Base-by-base conservation (phyloP, 2,329 filamentous ascomycete genomes). In the Colletotrichum australisinense region DNA sequence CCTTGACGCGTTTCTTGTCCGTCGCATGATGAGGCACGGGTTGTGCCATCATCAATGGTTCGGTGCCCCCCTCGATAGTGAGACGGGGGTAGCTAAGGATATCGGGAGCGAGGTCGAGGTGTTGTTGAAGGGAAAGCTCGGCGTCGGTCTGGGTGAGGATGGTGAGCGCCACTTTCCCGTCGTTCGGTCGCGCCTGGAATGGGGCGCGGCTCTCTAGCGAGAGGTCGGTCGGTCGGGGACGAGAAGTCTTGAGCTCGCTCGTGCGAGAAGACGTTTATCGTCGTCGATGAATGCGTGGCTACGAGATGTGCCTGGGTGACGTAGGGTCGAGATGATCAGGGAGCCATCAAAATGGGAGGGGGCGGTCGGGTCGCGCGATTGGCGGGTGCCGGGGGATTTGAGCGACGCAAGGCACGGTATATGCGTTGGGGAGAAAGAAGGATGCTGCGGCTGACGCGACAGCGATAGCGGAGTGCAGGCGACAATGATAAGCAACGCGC, bases 1-100 rank as follows among this genome's bases (percentile, higher is more conserved):
- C 97, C 88, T 99, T 99, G 84, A 98, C 97, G 88, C 97, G 90
- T 83, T 90, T 91, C 85, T 88, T 91, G 80, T 92, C 90, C 83
- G 88, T 88, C 83, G 88, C 85, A 86, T 88, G 89, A 89, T 91
- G 90, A 90, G 90, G 90, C 90, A 92, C 90, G 79, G 86, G 85
- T 86, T 92, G 90, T 90, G 91, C 91, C 91, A 93, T 93, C 88
- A 91, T 92, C 90, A 88, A 86, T 83, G 88, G 87, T 85, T 90
- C 88, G 84, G 85, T 82, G 81, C 88, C 88, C 84, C 84, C 86
- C 83, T 90, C 88, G 78, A 77, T 73, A 64, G 76, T 76, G 82
- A 76, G 78, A 83, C 83, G 81, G 87, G 84, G 78, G 80, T 87
- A 89, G 75, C 85, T 84, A 77, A 87, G 82, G 77, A 90, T 83